Evolutionary conservation across 1,284 basidiomycete genomes (phyloP), one percentile per base, ranked within the genome.

Genomic region (Cronartium quercuum): DNA sequence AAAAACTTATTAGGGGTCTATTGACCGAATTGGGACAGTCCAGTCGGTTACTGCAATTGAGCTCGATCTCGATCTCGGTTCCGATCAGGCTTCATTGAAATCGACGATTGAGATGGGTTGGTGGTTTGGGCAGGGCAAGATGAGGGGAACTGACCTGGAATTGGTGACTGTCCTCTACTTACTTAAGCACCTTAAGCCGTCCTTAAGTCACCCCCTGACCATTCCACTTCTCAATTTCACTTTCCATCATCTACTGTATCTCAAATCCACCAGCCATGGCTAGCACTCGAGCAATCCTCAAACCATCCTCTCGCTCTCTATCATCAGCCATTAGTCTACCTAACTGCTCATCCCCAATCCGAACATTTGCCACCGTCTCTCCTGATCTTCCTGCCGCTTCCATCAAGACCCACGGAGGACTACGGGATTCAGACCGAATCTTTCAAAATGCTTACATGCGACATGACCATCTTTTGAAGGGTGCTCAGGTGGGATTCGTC

Each of bases 381-480:
- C 66, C 67, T 47, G 61, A 76, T 38, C 15, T 74, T 74, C 64
- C 66, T 44, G 41, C 68, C 68, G 34, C 44, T 51, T 21, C 69
- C 7, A 10, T 35, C 24, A 38, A 61, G 38, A 61, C 69, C 7
- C 69, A 67, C 42, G 64, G 93, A 35, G 93, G 93, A 0, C 84
- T 97, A 78, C 91, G 90, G 82, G 94, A 96, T 84, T 92, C 94
- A 82, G 94, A 96, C 83, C 88, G 79, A 21, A 80, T 81, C 77
- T 82, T 81, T 75, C 76, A 71, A 13, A 96, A 96, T 82, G 87
- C 88, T 1, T 94, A 89, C 81, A 89, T 87, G 80, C 86, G 86
- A 76, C 90, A 92, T 81, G 92, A 95, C 81, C 90, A 92, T 81
- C 89, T 91, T 21, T 82, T 97, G 74, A 94, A 94, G 83, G 94